These are phyloP conservation scores for Leccinum arenicola DNA, from an alignment of 768 basidiomycete species.

Conservation along the genomic window DNA sequence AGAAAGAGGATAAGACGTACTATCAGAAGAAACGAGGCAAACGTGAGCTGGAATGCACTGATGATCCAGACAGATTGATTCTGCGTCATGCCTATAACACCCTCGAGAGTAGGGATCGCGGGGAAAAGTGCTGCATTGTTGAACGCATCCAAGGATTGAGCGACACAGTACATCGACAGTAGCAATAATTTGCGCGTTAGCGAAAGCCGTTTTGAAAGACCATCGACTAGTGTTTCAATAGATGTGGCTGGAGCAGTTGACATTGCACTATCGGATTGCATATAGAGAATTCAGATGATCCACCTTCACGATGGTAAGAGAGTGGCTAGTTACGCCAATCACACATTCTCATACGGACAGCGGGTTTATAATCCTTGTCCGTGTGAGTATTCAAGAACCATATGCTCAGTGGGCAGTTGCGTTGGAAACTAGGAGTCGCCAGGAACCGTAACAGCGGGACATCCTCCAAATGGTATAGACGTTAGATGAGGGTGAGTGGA, in stretches of 20 bases:
- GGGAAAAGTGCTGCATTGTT: constrained; percentile 41
- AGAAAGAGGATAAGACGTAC: constrained; percentile 8
- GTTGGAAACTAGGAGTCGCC: not conserved
- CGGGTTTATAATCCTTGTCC: not conserved
- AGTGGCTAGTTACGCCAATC: not conserved
- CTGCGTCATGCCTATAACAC: constrained; percentile 20
- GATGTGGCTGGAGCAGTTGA: not conserved
- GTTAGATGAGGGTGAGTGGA: not conserved
- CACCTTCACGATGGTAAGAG: not conserved
- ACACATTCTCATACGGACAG: not conserved
- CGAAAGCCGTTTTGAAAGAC: constrained; percentile 15
- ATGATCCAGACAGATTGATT: constrained; percentile 40
- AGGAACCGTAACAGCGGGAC: not conserved
- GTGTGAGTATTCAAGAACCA: not conserved
- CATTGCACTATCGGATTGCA: constrained; percentile 10
- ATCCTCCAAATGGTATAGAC: not conserved
- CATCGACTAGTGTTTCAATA: constrained; percentile 1
- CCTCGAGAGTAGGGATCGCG: constrained; percentile 36
- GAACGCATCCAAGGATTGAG: constrained; percentile 44
- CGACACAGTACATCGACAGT: constrained; percentile 38
- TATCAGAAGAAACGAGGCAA: constrained; percentile 38
- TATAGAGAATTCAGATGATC: not conserved
- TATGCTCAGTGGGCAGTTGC: not conserved
- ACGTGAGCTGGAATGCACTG: constrained; percentile 46
- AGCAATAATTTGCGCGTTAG: constrained; percentile 28